Percentiles rank a stretch among this genome's conserved stretches.
Conservation (phyloP, 23 red algal species). For the Gracilaria domingensis region DNA sequence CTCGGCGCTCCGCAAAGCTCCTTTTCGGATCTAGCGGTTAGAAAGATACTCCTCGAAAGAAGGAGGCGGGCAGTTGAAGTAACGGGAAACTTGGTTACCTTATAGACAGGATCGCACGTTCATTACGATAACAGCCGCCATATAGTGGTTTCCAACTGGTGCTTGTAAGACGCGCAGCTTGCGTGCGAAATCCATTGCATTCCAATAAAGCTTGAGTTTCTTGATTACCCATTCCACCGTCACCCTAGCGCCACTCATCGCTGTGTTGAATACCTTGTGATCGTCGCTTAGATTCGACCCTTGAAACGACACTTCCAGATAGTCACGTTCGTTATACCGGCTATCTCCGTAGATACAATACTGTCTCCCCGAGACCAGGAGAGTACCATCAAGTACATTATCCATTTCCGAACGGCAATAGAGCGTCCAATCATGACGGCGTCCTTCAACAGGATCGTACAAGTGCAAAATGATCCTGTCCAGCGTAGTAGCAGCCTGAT, state of each 20-base stretch:
- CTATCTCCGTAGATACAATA: conserved; percentile 55
- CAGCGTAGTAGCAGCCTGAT: conserved; percentile 10
- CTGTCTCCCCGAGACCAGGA: neutral
- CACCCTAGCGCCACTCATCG: conserved; percentile 16
- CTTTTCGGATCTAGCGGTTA: too few relatives aligned
- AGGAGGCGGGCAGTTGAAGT: conserved; percentile 4
- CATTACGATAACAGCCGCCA: conserved; percentile 19
- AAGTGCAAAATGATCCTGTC: conserved; percentile 35
- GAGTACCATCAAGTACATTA: neutral
- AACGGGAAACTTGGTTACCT: neutral
- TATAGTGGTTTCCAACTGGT: conserved; percentile 20
- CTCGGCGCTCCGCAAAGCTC: neutral
- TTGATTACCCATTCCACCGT: conserved; percentile 67
- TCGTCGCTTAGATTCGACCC: conserved; percentile 1
- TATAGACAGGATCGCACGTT: conserved; percentile 51
- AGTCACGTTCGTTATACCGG: conserved; percentile 24
- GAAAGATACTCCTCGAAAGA: neutral
- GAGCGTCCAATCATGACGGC: conserved; percentile 49
- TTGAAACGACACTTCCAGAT: conserved; percentile 59
- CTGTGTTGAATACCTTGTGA: conserved; percentile 36
- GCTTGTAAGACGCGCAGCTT: conserved; percentile 34
- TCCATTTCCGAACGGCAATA: conserved; percentile 1
- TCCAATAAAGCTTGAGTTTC: conserved; percentile 46
- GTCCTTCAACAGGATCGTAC: conserved; percentile 37
- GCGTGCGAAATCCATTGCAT: conserved; percentile 38